Conservation (phyloP, 2,329 filamentous ascomycete species). For the Microcyclospora pomicola region DNA sequence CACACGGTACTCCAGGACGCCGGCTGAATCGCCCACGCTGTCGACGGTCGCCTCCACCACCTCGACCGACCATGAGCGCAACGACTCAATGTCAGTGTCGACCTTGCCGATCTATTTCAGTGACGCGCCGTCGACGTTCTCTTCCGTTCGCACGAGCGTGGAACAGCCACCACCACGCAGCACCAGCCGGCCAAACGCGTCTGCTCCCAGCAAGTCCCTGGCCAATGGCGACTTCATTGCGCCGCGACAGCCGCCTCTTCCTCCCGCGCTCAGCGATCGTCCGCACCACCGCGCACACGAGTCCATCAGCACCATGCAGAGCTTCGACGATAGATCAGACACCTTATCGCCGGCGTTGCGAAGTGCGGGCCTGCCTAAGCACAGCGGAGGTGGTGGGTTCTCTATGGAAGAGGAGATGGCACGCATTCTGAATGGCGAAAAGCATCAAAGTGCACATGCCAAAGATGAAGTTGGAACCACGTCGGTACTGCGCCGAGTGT, state of each 20-base stretch:
- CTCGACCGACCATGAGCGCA: conserved; percentile 23
- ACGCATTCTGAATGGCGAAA: conserved; percentile 64
- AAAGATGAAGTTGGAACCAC: conserved; percentile 25
- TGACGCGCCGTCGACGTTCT: too few relatives aligned
- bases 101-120: conserved; percentile 17
- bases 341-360: conserved; percentile 17
- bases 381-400: conserved; percentile 70
- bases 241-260: conserved; percentile 32
- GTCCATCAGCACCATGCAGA: conserved; percentile 32
- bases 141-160: conserved; percentile 13
- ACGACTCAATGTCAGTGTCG: conserved; percentile 24
- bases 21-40: conserved; percentile 24
- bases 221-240: conserved; percentile 30
- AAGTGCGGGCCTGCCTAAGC: conserved; percentile 28
- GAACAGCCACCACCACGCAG: conserved; percentile 34
- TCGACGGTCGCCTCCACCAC: conserved; percentile 6
- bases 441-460: conserved; percentile 37
- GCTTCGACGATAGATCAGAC: conserved; percentile 20
- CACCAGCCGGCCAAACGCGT: conserved; percentile 27
- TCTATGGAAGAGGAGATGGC: conserved; percentile 94
- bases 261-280: conserved; percentile 17
- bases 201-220: conserved; percentile 28
- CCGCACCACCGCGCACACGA: conserved; percentile 26
- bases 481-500: conserved; percentile 75
- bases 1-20: conserved; percentile 12